Base-by-base conservation (phyloP, 1,284 basidiomycete species). In the Lignosus rhinocerotis region DNA sequence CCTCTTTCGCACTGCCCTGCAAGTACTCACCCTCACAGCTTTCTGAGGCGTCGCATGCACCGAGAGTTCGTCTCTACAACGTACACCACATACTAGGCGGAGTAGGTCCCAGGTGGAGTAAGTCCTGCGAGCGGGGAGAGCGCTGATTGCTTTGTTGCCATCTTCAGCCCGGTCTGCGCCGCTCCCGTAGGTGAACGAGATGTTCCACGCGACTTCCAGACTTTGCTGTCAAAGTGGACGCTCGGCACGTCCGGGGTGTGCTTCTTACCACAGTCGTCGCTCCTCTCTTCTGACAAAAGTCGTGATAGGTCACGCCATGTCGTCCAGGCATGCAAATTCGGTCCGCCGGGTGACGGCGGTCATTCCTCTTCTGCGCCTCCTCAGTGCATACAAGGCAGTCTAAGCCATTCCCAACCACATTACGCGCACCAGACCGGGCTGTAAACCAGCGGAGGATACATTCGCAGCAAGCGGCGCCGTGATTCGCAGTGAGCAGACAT, bases 171-270 rank as follows among this genome's bases (percentile, higher is more conserved):
- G 31, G 19, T 19, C 45, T 46, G 36, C 25, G 52, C 58, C 58
- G 61, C 56, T 58, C 50, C 58, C 36, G 38, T 58, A 58, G 61
- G 61, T 49, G 32, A n/a, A 45, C 33, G 34, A 21, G 34, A 14
- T 52, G 55, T 59, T 49, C 60, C 62, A 61, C 60, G 59, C 54
- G 57, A 55, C 53, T 56, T 50, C 55, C 56, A 46, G 48, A 51
- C 49, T 50, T 64, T 55, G 51, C 62, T 64, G 62, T 64, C 62
- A 64, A 52, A 41, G 10, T 32, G 47, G 43, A 52, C 56, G 55
- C 36, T 51, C 46, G 56, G 55, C 62, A 64, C 48, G 62, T 64
- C 59, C 33, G 55, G 59, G 57, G 46, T 33, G 56, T 55, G 49
- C 59, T 64, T 59, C 57, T 55, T 32, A 33, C 53, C 56, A 54